These are phyloP conservation scores for Chlamydomonas sp. DNA, from an alignment of 139 green algal genomes.

Conservation along the genomic window DNA sequence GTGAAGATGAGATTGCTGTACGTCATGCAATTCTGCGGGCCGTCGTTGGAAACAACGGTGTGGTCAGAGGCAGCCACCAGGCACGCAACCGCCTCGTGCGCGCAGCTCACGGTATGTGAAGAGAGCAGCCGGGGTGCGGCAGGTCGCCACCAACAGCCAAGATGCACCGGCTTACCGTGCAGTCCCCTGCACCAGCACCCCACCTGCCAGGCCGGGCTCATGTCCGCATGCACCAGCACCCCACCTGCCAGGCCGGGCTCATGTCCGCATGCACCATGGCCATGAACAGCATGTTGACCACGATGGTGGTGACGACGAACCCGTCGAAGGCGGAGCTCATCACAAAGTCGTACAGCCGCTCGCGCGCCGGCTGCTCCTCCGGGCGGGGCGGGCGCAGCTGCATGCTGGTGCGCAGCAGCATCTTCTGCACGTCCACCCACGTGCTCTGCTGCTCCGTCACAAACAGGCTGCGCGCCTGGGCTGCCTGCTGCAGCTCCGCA, in stretches of 20 bases:
- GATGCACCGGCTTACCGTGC: too few relatives aligned
- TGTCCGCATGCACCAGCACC: background rate
- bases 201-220: too few relatives aligned
- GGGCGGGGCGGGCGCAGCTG: background rate
- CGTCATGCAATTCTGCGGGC: background rate
- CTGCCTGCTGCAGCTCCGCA: slow-evolving; percentile 69
- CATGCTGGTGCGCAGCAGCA: slow-evolving; percentile 31
- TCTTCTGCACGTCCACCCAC: slow-evolving; percentile 40
- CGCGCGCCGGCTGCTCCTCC: background rate
- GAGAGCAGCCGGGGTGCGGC: too few relatives aligned
- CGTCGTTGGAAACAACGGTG: background rate
- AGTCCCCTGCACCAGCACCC: too few relatives aligned
- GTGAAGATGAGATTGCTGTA: slow-evolving; percentile 66
- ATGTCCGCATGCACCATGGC: slow-evolving; percentile 41
- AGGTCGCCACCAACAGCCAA: too few relatives aligned
- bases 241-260: slow-evolving; percentile 17
- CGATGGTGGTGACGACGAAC: slow-evolving; percentile 29
- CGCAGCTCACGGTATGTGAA: too few relatives aligned
- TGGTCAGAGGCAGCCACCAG: too few relatives aligned
- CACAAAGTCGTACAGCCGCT: background rate
- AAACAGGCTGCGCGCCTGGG: background rate
- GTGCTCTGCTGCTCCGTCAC: slow-evolving; percentile 16
- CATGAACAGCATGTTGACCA: slow-evolving; percentile 47
- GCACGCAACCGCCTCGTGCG: too few relatives aligned
- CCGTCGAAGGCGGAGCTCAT: slow-evolving; percentile 1